Evolutionary conservation across 345 rosid genomes (phyloP), one percentile per base, ranked within the genome.

Genomic region (Salix arbutifolia): DNA sequence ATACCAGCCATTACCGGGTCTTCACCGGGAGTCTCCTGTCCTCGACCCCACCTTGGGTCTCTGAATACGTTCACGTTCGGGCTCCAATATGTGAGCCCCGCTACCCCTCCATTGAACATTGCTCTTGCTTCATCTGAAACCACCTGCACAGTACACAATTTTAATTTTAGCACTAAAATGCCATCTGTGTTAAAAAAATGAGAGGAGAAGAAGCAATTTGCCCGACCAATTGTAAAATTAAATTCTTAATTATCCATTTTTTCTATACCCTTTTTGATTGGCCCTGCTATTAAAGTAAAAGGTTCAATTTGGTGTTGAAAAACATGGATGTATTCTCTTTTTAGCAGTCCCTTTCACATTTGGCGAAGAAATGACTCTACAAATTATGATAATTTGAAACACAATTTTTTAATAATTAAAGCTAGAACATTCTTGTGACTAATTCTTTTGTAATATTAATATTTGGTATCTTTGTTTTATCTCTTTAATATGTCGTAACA

Each of bases 21-120:
- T 30, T 80, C 83, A 65, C 83, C 79, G 72, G 83, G 83, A 65
- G 83, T 80, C 61, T 80, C 83, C 72, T 80, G 83, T 66, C 79
- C 78, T 5, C 83, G 83, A 37, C 83, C 79, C 83, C 83, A 80
- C 76, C 83, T 75, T 6, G 83, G 83, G 37, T 80, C 83, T 31
- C 83, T 70, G 5, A 80, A 70, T 1, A 80, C 65, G 58, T 80
- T 80, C 38, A 80, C 79, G 26, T 80, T 80, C 53, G 83, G 83
- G 60, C 83, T 80, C 83, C 83, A 80, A 66, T 75, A 80, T 8
- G 83, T 75, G 21, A 80, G 79, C 66, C 83, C 79, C 4, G 48
- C 83, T 60, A 53, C 11, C 40, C 83, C 83, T 71, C 83, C 83
- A 31, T 80, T 80, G 67, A 70, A 80, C 83, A 80, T 80, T 16